Evolutionary conservation across 371 early-diverging fungal species (phyloP).

Genomic region (Mucor velutinosus): DNA sequence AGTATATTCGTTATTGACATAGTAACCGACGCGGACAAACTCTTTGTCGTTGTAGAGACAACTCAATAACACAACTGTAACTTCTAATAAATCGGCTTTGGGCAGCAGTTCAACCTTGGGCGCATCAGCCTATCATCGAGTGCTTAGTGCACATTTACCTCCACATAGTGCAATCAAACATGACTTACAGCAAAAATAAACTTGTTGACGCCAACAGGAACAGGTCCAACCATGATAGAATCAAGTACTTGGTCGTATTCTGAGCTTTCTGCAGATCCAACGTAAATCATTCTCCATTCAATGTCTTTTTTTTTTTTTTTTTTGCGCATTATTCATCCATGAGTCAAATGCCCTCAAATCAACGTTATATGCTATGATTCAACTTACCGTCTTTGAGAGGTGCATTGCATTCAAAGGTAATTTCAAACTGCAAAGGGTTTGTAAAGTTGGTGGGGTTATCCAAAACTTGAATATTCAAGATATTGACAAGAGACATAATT

Average conservation of each 20-base stretch:
- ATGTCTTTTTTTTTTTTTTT: no score
- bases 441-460: slow-evolving; percentile 83
- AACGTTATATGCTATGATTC: neutral
- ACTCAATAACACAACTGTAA: slow-evolving; percentile 88
- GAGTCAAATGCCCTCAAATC: slow-evolving; percentile 1
- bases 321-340: neutral
- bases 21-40: slow-evolving; percentile 96
- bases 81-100: slow-evolving; percentile 79
- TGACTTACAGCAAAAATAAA: slow-evolving; percentile 89
- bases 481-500: slow-evolving; percentile 83
- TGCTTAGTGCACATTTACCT: no score
- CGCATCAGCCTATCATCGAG: slow-evolving; percentile 58
- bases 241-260: slow-evolving; percentile 93
- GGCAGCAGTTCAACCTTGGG: slow-evolving; percentile 77
- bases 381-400: slow-evolving; percentile 82
- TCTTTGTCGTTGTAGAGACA: slow-evolving; percentile 88
- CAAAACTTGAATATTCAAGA: slow-evolving; percentile 82
- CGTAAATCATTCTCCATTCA: slow-evolving; percentile 96
- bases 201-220: slow-evolving; percentile 95
- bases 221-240: slow-evolving; percentile 94
- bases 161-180: no score
- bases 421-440: slow-evolving; percentile 88
- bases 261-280: slow-evolving; percentile 83
- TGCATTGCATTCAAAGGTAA: slow-evolving; percentile 94
- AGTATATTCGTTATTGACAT: slow-evolving; percentile 92